Evolutionary conservation across 2,329 filamentous ascomycete species (phyloP).

Genomic region (Penicillium italicum): DNA sequence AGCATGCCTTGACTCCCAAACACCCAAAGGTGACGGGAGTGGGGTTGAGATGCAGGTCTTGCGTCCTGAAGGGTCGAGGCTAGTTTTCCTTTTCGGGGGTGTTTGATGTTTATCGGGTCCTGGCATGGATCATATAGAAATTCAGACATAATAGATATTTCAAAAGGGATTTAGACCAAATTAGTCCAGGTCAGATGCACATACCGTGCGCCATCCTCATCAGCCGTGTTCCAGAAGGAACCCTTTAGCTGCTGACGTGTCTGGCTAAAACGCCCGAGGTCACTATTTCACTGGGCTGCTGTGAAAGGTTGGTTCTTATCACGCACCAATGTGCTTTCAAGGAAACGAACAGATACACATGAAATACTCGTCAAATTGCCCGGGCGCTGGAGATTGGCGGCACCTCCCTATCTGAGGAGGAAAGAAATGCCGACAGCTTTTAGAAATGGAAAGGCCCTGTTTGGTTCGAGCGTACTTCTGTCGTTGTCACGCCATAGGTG

Average conservation of each 20-base stretch:
- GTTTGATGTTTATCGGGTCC: not conserved
- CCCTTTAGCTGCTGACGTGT: not conserved
- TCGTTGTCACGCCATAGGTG: not conserved
- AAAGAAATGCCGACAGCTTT: not conserved
- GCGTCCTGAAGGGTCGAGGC: not conserved
- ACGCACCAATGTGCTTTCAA: not conserved
- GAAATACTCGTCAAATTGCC: not conserved
- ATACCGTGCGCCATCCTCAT: not conserved
- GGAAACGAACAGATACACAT: not conserved
- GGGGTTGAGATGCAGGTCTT: not conserved
- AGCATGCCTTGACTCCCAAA: not conserved
- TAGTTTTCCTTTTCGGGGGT: not conserved
- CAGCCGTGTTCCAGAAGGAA: not conserved
- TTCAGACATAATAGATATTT: not conserved
- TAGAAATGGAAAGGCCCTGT: not conserved
- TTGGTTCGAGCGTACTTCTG: not conserved
- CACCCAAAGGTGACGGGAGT: not conserved
- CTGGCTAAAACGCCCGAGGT: not conserved
- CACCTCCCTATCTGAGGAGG: not conserved
- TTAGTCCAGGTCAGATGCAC: not conserved
- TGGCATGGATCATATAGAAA: not conserved
- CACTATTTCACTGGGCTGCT: not conserved
- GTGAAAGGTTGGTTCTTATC: not conserved
- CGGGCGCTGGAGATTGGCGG: not conserved
- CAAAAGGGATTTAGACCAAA: not conserved